Conservation (phyloP, 2,329 filamentous ascomycete genomes). For the Trichoderma sp. region DNA sequence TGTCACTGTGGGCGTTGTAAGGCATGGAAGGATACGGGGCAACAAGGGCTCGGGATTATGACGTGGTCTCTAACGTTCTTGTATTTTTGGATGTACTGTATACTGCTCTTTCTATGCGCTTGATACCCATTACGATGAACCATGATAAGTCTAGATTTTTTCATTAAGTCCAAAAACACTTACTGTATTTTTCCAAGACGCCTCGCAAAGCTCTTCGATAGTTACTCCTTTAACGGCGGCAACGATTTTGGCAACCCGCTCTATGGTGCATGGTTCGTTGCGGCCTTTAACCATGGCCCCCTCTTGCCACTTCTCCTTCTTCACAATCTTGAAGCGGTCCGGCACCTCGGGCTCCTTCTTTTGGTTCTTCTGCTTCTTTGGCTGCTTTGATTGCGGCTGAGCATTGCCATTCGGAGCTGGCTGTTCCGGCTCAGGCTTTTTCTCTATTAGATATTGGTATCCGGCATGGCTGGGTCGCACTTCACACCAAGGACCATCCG, state of each 20-base stretch:
- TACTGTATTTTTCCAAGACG: constrained; percentile 80
- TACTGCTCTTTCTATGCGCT: constrained; percentile 33
- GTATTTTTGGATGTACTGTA: constrained; percentile 33
- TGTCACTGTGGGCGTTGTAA: constrained; percentile 73
- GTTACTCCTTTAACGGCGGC: constrained; percentile 80
- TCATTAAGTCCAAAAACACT: constrained; percentile 73
- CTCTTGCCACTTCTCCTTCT: constrained; percentile 93
- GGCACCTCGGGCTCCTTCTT: constrained; percentile 69
- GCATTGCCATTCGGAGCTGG: constrained; percentile 35
- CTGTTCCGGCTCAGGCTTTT: constrained; percentile 38
- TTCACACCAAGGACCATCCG: constrained; percentile 97
- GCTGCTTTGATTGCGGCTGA: constrained; percentile 38
- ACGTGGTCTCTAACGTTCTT: constrained; percentile 32
- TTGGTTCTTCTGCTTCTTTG: constrained; percentile 53
- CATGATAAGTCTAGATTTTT: constrained; percentile 14
- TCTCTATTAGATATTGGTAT: constrained; percentile 66
- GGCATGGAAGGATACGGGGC: constrained; percentile 65
- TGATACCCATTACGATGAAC: constrained; percentile 38
- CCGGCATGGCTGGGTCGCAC: constrained; percentile 88
- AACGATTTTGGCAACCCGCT: constrained; percentile 84
- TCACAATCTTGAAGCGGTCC: constrained; percentile 77
- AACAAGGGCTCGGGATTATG: constrained; percentile 60
- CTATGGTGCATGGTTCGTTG: constrained; percentile 89
- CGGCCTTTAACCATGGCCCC: constrained; percentile 91
- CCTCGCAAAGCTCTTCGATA: constrained; percentile 83